A percentile compares a stretch with the other conserved stretches of the same genome.
These are phyloP conservation scores for Moelleriella libera DNA, from an alignment of 2,329 filamentous ascomycete species.

Conservation along the genomic window DNA sequence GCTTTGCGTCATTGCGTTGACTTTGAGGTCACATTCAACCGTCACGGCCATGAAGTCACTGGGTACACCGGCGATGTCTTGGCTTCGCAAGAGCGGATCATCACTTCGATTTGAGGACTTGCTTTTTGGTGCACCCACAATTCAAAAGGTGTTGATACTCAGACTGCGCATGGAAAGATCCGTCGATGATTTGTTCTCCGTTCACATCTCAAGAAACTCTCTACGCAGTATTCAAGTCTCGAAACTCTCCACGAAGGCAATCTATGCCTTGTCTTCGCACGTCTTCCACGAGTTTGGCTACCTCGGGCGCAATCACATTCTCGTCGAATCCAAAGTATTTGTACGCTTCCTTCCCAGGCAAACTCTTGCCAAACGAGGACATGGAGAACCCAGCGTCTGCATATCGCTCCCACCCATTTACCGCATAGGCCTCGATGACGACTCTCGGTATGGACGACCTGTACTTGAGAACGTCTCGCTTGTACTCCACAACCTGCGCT, in stretches of 20 bases:
- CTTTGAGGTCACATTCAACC: too few relatives aligned
- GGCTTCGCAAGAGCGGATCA: too few relatives aligned
- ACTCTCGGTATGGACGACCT: constrained; percentile 32
- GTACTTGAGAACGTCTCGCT: constrained; percentile 26
- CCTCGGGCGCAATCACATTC: constrained; percentile 21
- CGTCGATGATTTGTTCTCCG: neutral
- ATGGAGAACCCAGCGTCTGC: constrained; percentile 41
- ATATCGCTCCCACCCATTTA: constrained; percentile 46
- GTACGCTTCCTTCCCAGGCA: constrained; percentile 40
- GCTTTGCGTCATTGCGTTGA: too few relatives aligned
- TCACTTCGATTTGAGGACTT: too few relatives aligned
- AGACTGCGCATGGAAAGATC: too few relatives aligned
- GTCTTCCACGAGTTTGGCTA: constrained; percentile 17
- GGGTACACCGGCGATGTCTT: too few relatives aligned
- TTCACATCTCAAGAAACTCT: neutral
- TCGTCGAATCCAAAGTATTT: constrained; percentile 41
- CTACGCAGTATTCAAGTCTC: constrained; percentile 11
- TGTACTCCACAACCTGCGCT: constrained; percentile 26
- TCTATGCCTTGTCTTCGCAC: constrained; percentile 15
- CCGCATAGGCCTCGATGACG: constrained; percentile 45
- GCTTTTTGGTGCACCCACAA: too few relatives aligned
- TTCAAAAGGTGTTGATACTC: too few relatives aligned
- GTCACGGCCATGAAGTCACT: too few relatives aligned
- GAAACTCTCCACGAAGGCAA: constrained; percentile 16
- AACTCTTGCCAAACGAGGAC: constrained; percentile 38